Conservation (phyloP, 306 rosid species). For the Medicago arabica region DNA sequence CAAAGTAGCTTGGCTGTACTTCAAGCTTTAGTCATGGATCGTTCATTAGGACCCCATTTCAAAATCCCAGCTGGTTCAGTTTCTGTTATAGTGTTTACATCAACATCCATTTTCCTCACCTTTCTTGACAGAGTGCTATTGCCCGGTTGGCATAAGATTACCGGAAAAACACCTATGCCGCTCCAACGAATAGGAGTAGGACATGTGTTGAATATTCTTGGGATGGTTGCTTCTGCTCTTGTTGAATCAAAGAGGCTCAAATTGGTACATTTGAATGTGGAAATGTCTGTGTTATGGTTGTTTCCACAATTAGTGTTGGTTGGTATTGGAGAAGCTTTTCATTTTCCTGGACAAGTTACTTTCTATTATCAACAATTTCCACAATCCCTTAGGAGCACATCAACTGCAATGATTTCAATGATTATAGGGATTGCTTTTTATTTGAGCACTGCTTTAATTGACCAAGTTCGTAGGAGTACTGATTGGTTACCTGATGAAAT, state of each 20-base stretch:
- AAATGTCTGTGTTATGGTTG: slow-evolving; percentile 59
- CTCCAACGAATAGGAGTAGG: slow-evolving; percentile 66
- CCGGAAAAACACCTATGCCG: slow-evolving; percentile 40
- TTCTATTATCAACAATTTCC: slow-evolving; percentile 76
- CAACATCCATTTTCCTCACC: slow-evolving; percentile 51
- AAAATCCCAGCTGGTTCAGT: slow-evolving; percentile 58
- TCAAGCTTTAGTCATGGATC: slow-evolving; percentile 67
- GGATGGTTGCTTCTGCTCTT: slow-evolving; percentile 56
- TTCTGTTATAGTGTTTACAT: slow-evolving; percentile 36
- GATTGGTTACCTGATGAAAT: slow-evolving; percentile 67
- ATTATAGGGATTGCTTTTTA: slow-evolving; percentile 56
- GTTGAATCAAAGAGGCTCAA: slow-evolving; percentile 74
- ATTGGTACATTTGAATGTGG: slow-evolving; percentile 8
- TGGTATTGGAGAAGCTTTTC: slow-evolving; percentile 77
- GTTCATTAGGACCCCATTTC: slow-evolving; percentile 59
- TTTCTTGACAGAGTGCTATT: slow-evolving; percentile 54
- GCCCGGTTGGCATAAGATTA: slow-evolving; percentile 54
- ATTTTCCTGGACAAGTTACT: slow-evolving; percentile 68
- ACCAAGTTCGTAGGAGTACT: slow-evolving; percentile 51
- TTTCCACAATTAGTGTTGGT: slow-evolving; percentile 60
- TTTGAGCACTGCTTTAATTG: slow-evolving; percentile 51
- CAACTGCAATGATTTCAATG: slow-evolving; percentile 64
- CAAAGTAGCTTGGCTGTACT: slow-evolving; percentile 57
- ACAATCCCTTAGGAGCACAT: slow-evolving; percentile 52
- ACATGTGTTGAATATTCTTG: slow-evolving; percentile 51